Conservation (phyloP, 805 yeast genomes). For the Hanseniaspora jakobsenii region DNA sequence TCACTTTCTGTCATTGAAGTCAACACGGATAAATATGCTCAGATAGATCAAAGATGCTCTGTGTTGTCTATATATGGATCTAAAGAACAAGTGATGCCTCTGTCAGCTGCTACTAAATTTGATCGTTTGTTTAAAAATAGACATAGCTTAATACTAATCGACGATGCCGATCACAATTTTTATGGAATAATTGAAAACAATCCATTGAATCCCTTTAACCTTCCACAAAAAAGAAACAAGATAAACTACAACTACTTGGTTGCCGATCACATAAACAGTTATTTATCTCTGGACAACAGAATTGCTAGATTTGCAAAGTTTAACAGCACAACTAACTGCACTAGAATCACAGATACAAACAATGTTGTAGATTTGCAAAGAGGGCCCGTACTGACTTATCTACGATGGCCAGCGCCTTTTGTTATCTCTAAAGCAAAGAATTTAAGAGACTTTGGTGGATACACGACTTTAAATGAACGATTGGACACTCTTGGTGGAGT, state of each 20-base stretch:
- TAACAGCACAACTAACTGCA: constrained; percentile 17
- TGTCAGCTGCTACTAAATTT: constrained; percentile 47
- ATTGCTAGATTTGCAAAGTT: constrained; percentile 38
- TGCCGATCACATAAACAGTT: constrained; percentile 26
- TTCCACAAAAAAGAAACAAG: constrained; percentile 36
- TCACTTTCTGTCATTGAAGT: constrained; percentile 38
- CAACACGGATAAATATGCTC: constrained; percentile 33
- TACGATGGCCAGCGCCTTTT: constrained; percentile 23
- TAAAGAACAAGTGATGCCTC: constrained; percentile 53
- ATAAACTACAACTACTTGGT: constrained; percentile 53
- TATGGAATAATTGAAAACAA: constrained; percentile 38
- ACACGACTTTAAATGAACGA: constrained; percentile 31
- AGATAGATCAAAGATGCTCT: constrained; percentile 36
- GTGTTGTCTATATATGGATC: constrained; percentile 63
- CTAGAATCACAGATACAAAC: neutral
- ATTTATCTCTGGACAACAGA: constrained; percentile 36
- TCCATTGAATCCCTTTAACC: constrained; percentile 25
- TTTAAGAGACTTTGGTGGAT: constrained; percentile 76
- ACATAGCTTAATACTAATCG: constrained; percentile 46
- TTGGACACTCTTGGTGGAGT: constrained; percentile 41
- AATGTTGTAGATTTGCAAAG: neutral
- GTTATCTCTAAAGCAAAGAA: constrained; percentile 36
- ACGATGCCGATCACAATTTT: constrained; percentile 71
- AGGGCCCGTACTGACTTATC: neutral
- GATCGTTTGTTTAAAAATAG: constrained; percentile 45